Evolutionary conservation across 768 basidiomycete species (phyloP).

Genomic region (Mycena galopus): DNA sequence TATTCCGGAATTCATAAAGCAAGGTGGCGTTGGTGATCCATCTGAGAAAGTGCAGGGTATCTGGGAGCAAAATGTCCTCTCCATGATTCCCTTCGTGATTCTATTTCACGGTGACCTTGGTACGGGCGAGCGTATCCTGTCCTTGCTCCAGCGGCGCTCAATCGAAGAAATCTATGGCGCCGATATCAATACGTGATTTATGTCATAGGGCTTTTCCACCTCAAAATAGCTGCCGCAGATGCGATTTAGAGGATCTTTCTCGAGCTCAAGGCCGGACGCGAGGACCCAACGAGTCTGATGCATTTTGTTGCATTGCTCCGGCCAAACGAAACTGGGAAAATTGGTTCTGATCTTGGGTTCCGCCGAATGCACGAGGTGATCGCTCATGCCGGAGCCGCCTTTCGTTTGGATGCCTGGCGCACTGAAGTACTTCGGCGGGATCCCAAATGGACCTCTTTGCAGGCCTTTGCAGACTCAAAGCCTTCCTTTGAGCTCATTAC

Average conservation of each 20-base stretch:
- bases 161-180: constrained; percentile 39
- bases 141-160: constrained; percentile 37
- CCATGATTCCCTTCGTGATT: constrained; percentile 36
- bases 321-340: constrained; percentile 49
- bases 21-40: constrained; percentile 43
- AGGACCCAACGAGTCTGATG: constrained; percentile 39
- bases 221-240: constrained; percentile 48
- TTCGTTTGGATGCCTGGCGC: constrained; percentile 47
- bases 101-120: constrained; percentile 44
- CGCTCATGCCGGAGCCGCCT: constrained; percentile 43
- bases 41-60: neutral
- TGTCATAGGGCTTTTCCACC: constrained; percentile 46
- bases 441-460: constrained; percentile 33
- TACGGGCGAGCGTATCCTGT: constrained; percentile 42
- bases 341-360: constrained; percentile 50
- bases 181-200: constrained; percentile 51
- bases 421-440: constrained; percentile 31
- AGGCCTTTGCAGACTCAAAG: constrained; percentile 46
- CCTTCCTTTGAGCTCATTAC: too few species aligned
- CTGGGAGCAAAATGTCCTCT: constrained; percentile 30
- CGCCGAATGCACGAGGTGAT: too few species aligned
- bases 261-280: constrained; percentile 26
- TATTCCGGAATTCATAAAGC: constrained; percentile 14
- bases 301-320: constrained; percentile 39
- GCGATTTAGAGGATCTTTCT: constrained; percentile 43